These are phyloP conservation scores for Lipomyces kockii DNA, from an alignment of 805 yeast genomes.

Conservation along the genomic window DNA sequence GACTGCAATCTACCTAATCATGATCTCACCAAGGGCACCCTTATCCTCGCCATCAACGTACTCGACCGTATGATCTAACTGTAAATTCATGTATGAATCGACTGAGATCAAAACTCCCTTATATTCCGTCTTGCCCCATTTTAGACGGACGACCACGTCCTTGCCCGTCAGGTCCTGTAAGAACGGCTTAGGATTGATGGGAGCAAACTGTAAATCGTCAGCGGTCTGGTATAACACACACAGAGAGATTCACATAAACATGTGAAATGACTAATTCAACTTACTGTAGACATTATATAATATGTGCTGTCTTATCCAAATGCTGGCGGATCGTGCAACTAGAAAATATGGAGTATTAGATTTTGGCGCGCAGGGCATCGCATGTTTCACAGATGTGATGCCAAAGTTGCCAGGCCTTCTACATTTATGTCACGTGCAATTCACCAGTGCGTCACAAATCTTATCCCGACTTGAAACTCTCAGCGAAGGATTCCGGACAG, in stretches of 20 bases:
- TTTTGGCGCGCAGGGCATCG: background rate
- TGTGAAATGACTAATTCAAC: background rate
- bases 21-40: conserved; percentile 71
- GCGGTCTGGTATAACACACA: background rate
- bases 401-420: too few species aligned
- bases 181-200: conserved; percentile 90
- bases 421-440: background rate
- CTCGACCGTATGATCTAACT: conserved; percentile 66
- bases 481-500: background rate
- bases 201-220: conserved; percentile 48
- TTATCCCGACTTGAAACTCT: background rate
- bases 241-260: background rate
- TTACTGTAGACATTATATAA: conserved; percentile 13
- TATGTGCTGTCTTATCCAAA: background rate
- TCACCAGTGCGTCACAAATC: background rate
- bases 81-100: conserved; percentile 92
- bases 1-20: conserved; percentile 52
- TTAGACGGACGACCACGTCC: conserved; percentile 74
- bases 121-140: conserved; percentile 91
- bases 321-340: background rate
- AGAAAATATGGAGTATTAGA: background rate
- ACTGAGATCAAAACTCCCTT: conserved; percentile 75
- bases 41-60: conserved; percentile 54
- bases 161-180: conserved; percentile 74
- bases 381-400: background rate